Evolutionary conservation across 495 filamentous ascomycete genomes (phyloP).

Genomic region (Oleoguttula mirabilis): DNA sequence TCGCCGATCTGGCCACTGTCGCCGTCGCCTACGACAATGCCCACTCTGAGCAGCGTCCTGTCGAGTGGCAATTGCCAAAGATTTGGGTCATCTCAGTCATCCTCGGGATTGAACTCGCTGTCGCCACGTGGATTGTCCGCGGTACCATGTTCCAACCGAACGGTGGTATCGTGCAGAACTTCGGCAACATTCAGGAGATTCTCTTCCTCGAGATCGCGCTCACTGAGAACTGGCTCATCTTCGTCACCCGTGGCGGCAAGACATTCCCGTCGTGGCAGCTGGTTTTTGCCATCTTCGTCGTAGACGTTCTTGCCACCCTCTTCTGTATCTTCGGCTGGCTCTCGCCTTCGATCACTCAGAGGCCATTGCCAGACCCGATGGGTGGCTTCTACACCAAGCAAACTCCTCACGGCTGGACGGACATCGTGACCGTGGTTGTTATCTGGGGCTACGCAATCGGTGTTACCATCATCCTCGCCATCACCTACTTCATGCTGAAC

Average conservation of each 20-base stretch:
- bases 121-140: slow-evolving; percentile 59
- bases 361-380: slow-evolving; percentile 34
- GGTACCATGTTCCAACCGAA: slow-evolving; percentile 51
- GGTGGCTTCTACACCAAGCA: slow-evolving; percentile 33
- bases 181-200: slow-evolving; percentile 56
- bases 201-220: slow-evolving; percentile 63
- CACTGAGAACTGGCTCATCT: slow-evolving; percentile 71
- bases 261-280: slow-evolving; percentile 65
- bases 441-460: slow-evolving; percentile 69
- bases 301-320: slow-evolving; percentile 57
- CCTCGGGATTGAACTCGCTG: slow-evolving; percentile 52
- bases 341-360: slow-evolving; percentile 32
- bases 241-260: slow-evolving; percentile 61
- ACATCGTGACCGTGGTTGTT: slow-evolving; percentile 66
- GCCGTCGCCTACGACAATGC: slow-evolving; percentile 69
- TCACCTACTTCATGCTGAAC: slow-evolving; percentile 65
- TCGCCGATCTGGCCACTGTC: slow-evolving; percentile 67
- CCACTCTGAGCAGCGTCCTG: slow-evolving; percentile 56
- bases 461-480: slow-evolving; percentile 65
- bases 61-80: slow-evolving; percentile 68
- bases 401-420: slow-evolving; percentile 48
- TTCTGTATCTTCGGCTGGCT: slow-evolving; percentile 68
- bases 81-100: slow-evolving; percentile 65
- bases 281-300: slow-evolving; percentile 56
- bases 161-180: slow-evolving; percentile 65